A percentile compares a stretch with the other conserved stretches of the same genome.
Evolutionary conservation across 805 yeast genomes (phyloP).

Genomic region (Teunomyces panamensis): DNA sequence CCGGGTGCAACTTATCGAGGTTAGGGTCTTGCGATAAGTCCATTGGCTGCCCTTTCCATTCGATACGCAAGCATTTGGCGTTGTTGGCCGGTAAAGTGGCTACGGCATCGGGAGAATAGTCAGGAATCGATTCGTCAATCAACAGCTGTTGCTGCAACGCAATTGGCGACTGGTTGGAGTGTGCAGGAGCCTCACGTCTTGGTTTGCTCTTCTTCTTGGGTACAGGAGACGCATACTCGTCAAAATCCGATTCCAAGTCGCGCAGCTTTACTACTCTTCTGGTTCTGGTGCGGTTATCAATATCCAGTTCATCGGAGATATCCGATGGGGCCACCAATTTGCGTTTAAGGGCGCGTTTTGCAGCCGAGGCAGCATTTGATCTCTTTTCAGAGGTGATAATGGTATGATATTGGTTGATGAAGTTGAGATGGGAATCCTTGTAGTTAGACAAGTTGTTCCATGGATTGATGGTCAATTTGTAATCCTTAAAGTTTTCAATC

Average conservation of each 20-base stretch:
- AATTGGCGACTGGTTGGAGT: conserved; percentile 22
- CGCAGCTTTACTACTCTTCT: conserved; percentile 50
- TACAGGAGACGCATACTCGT: conserved; percentile 20
- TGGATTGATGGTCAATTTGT: conserved; percentile 49
- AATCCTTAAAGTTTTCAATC: conserved; percentile 44
- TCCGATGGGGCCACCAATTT: conserved; percentile 7
- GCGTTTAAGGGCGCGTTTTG: conserved; percentile 8
- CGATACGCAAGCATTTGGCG: conserved; percentile 74
- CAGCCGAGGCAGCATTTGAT: neutral
- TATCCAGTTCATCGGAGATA: conserved; percentile 15
- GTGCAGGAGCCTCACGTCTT: conserved; percentile 27
- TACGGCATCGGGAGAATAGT: conserved; percentile 70
- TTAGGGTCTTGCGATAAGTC: conserved; percentile 79
- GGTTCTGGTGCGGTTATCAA: conserved; percentile 52
- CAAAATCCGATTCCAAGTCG: conserved; percentile 16
- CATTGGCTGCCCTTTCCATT: conserved; percentile 99
- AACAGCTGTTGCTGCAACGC: conserved; percentile 46
- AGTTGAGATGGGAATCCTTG: conserved; percentile 48
- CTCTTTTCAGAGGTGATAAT: conserved; percentile 14
- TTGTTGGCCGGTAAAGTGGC: conserved; percentile 60
- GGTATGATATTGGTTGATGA: conserved; percentile 50
- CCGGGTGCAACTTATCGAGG: conserved; percentile 75
- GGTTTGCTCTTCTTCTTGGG: conserved; percentile 43
- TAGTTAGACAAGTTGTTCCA: conserved; percentile 47
- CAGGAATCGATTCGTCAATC: conserved; percentile 71